Evolutionary conservation across 2,329 filamentous ascomycete genomes (phyloP).

Genomic region (Lachnellula arida): DNA sequence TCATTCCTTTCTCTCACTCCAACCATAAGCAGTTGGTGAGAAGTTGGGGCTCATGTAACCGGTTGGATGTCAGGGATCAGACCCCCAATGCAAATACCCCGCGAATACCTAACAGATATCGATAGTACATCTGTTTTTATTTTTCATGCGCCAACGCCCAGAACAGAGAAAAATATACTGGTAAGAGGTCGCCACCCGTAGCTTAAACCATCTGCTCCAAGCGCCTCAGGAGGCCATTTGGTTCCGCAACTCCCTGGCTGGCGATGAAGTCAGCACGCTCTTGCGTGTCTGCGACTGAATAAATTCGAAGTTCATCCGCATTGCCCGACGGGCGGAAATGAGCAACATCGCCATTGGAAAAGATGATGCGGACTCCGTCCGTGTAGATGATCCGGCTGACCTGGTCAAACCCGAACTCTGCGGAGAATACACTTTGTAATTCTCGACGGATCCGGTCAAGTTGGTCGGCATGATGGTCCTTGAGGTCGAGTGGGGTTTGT

Average conservation of each 20-base stretch:
- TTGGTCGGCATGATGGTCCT: slow-evolving; percentile 10
- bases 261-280: slow-evolving; percentile 31
- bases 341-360: slow-evolving; percentile 32
- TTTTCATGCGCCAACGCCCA: too few species aligned
- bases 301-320: slow-evolving; percentile 33
- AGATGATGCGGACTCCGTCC: slow-evolving; percentile 31
- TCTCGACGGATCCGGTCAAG: slow-evolving; percentile 23
- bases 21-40: too few species aligned
- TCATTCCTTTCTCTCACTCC: too few species aligned
- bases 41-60: too few species aligned
- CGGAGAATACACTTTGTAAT: slow-evolving; percentile 29
- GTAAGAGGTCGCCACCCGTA: neutral
- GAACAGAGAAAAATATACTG: too few species aligned
- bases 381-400: slow-evolving; percentile 30
- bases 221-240: slow-evolving; percentile 27
- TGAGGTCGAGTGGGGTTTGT: slow-evolving; percentile 6
- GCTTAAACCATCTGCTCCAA: slow-evolving; percentile 20
- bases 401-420: slow-evolving; percentile 23
- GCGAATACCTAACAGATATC: too few species aligned
- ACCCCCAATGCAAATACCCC: too few species aligned
- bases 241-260: slow-evolving; percentile 25
- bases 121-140: too few species aligned
- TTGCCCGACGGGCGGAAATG: slow-evolving; percentile 33
- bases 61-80: too few species aligned
- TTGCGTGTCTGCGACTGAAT: slow-evolving; percentile 30